Evolutionary conservation across 2,329 filamentous ascomycete genomes (phyloP), one percentile per base, ranked within the genome.

Genomic region (Colletotrichum godetiae): DNA sequence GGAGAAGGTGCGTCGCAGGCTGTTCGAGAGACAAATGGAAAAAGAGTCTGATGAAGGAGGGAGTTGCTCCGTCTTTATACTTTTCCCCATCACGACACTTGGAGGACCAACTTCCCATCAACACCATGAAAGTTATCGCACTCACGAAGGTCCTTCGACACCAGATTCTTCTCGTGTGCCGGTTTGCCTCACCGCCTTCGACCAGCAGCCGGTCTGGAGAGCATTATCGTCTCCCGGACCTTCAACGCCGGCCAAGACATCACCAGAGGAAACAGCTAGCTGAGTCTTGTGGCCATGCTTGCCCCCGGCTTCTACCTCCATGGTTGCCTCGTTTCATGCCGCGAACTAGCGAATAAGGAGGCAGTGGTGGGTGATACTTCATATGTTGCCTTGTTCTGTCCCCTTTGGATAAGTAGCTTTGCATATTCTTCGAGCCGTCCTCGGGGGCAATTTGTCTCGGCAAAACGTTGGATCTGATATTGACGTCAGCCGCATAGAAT

Each of bases 281-380:
- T 15, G 15, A 55, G 61, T 70, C 72, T 68, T 72, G 72, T 72
- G 72, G 68, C 56, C 49, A 49, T 49, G 7, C 42, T n/a, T n/a
- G 42, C 42, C 5, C 24, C 31, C 31, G 58, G 24, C 3, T 57
- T 57, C 68, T 57, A 31, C 62, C 24, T 7, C 55, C 27, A 13
- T 63, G 67, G 68, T 72, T 72, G 62, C 72, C 72, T 74, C 68
- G 72, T 74, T 72, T 74, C 62, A 74, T 67, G 29, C 58, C 65
- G 42, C 57, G 42, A 27, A 68, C 62, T 53, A 72, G 46, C 72
- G 68, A 74, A 74, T 68, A 60, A 57, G 62, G 59, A 42, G 27
- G n/a, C n/a, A 56, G 33, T 10, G 22, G 31, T 62, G 68, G 57
- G 68, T 74, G 68, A 68, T 74, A 74, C 72, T 72, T 74, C 62